A percentile compares a stretch with the other conserved stretches of the same genome.
Evolutionary conservation across 2,329 filamentous ascomycete species (phyloP).

Genomic region (Ophiostoma himal-ulmi): DNA sequence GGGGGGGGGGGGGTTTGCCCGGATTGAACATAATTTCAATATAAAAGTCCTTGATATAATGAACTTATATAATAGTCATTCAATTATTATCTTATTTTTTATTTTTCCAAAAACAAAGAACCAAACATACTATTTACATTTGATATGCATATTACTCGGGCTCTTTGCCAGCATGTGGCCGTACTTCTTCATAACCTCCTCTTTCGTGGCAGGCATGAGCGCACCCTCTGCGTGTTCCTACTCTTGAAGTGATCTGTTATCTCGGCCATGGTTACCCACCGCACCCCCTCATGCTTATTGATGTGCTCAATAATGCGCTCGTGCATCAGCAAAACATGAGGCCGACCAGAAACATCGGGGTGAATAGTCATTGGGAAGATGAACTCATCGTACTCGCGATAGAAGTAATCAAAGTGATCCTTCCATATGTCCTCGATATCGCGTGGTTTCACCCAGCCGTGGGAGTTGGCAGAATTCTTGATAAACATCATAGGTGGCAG

Average conservation of each 20-base stretch:
- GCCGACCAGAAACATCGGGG: slow-evolving; percentile 65
- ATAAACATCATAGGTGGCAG: slow-evolving; percentile 68
- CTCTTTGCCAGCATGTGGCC: slow-evolving; percentile 15
- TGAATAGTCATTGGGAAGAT: slow-evolving; percentile 74
- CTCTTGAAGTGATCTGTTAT: slow-evolving; percentile 69
- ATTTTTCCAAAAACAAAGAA: too few species aligned
- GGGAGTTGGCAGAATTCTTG: slow-evolving; percentile 58
- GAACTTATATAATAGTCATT: too few species aligned
- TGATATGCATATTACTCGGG: background rate
- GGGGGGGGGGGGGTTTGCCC: too few species aligned
- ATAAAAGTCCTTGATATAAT: too few species aligned
- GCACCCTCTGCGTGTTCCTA: slow-evolving; percentile 53
- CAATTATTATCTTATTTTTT: too few species aligned
- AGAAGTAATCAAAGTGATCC: slow-evolving; percentile 67
- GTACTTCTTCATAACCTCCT: slow-evolving; percentile 46
- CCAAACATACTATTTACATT: too few species aligned
- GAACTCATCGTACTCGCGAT: slow-evolving; percentile 70
- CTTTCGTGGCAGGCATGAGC: slow-evolving; percentile 52
- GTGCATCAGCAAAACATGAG: slow-evolving; percentile 56
- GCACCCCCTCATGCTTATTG: slow-evolving; percentile 38
- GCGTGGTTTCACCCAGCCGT: slow-evolving; percentile 53
- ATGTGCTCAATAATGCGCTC: slow-evolving; percentile 27
- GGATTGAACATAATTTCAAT: too few species aligned
- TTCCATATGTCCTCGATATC: slow-evolving; percentile 59
- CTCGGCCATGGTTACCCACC: slow-evolving; percentile 56